These are phyloP conservation scores for Actinomucor elegans DNA, from an alignment of 371 early-diverging fungal genomes.

Conservation along the genomic window DNA sequence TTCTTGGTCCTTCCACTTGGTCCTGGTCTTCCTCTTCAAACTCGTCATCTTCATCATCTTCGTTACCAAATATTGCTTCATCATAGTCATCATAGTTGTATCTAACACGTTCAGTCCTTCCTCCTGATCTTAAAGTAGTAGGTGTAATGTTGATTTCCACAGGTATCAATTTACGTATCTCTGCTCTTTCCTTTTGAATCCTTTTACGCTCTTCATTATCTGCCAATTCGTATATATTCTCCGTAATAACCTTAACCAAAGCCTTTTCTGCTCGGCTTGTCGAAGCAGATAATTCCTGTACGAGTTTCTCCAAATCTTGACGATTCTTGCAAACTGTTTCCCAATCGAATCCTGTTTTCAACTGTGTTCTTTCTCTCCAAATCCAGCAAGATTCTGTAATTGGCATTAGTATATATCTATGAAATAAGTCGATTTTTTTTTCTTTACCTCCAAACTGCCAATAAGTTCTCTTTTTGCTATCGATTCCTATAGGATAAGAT, in stretches of 20 bases:
- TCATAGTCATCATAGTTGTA: conserved; percentile 27
- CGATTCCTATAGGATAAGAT: conserved; percentile 24
- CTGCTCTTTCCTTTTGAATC: conserved; percentile 18
- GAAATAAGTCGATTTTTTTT: neutral
- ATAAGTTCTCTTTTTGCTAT: conserved; percentile 30
- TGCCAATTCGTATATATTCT: conserved; percentile 16
- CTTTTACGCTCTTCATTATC: conserved; percentile 15
- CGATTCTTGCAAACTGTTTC: conserved; percentile 25
- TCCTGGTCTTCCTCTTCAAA: conserved; percentile 5
- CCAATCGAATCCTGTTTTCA: conserved; percentile 25
- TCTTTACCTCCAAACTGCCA: conserved; percentile 42
- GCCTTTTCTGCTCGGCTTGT: conserved; percentile 21
- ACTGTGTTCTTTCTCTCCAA: conserved; percentile 29
- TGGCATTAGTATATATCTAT: neutral
- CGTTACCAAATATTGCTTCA: neutral
- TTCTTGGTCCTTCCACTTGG: neutral
- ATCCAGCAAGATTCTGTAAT: conserved; percentile 28
- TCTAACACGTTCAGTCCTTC: conserved; percentile 4
- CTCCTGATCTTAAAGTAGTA: conserved; percentile 19
- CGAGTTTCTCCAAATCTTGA: conserved; percentile 18
- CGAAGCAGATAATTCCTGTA: conserved; percentile 5
- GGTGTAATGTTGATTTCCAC: conserved; percentile 17
- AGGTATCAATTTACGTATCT: conserved; percentile 12
- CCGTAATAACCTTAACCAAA: conserved; percentile 10
- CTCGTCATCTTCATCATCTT: neutral